Conservation (phyloP, 345 rosid species). For the Bruguiera parviflora region DNA sequence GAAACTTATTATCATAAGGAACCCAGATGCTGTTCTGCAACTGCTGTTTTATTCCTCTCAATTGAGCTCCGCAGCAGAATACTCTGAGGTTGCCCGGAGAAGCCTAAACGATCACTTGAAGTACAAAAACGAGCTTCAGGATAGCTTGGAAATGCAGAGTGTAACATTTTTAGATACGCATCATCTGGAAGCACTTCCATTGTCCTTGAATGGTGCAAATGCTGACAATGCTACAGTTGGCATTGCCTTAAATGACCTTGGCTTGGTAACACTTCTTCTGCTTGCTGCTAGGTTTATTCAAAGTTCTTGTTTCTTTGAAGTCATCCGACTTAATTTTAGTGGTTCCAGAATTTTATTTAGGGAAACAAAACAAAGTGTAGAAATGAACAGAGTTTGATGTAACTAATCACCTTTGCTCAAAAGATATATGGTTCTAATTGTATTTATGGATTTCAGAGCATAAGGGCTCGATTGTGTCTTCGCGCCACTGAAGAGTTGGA, state of each 20-base stretch:
- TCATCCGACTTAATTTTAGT: background rate
- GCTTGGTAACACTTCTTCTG: conserved; percentile 48
- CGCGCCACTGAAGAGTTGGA: conserved; percentile 54
- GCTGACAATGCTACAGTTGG: conserved; percentile 10
- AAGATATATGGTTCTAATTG: background rate
- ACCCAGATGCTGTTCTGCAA: conserved; percentile 76
- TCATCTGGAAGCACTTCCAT: conserved; percentile 32
- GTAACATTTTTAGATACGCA: conserved; percentile 27
- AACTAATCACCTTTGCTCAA: background rate
- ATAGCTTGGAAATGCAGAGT: conserved; percentile 27
- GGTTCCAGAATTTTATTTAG: background rate
- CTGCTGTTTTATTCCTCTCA: conserved; percentile 63
- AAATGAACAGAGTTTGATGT: too few species aligned
- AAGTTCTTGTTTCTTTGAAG: background rate
- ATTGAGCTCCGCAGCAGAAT: conserved; percentile 35
- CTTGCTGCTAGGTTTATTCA: background rate
- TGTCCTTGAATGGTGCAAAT: conserved; percentile 27
- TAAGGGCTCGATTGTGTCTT: conserved; percentile 52
- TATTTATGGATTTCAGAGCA: conserved; percentile 37
- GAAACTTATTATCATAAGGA: conserved; percentile 45
- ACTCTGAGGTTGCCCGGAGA: conserved; percentile 21
- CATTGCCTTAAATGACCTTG: conserved; percentile 46
- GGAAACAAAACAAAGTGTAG: too few species aligned
- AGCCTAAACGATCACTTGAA: conserved; percentile 46
- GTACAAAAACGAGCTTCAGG: conserved; percentile 36